Conservation (phyloP, 495 filamentous ascomycete species). For the Hypoxylon perforatum region DNA sequence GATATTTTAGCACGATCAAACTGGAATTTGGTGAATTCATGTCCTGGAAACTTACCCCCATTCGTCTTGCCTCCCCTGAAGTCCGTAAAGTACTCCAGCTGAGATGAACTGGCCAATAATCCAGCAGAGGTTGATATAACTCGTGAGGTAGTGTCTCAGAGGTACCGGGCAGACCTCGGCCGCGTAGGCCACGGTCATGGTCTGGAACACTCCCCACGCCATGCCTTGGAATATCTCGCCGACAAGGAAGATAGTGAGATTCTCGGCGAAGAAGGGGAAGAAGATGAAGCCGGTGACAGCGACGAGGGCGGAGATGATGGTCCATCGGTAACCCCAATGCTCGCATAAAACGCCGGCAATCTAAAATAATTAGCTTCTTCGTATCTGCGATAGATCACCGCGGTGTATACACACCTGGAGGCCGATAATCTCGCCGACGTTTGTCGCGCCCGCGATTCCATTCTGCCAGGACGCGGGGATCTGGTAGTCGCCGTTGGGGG, state of each 20-base stretch:
- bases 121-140: constrained; percentile 77
- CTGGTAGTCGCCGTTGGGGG: constrained; percentile 43
- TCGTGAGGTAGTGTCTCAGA: constrained; percentile 69
- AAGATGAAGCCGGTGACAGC: constrained; percentile 62
- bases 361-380: constrained; percentile 48
- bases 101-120: constrained; percentile 66
- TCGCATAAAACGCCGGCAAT: constrained; percentile 45
- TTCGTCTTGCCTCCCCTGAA: constrained; percentile 48
- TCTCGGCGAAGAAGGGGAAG: constrained; percentile 71
- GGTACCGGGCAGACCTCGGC: constrained; percentile 71
- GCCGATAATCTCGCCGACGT: constrained; percentile 55
- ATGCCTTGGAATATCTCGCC: constrained; percentile 78
- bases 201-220: constrained; percentile 74
- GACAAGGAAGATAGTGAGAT: constrained; percentile 68
- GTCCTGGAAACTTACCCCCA: constrained; percentile 52
- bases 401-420: constrained; percentile 39
- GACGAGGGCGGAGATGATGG: constrained; percentile 55
- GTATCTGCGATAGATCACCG: constrained; percentile 34
- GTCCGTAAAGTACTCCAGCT: constrained; percentile 58
- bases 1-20: not conserved
- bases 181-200: constrained; percentile 63
- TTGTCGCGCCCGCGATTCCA: constrained; percentile 51
- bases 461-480: constrained; percentile 54
- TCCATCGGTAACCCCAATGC: constrained; percentile 46
- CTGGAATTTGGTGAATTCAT: no score